Evolutionary conservation across 2,329 filamentous ascomycete species (phyloP).

Genomic region (Nemania sp.): DNA sequence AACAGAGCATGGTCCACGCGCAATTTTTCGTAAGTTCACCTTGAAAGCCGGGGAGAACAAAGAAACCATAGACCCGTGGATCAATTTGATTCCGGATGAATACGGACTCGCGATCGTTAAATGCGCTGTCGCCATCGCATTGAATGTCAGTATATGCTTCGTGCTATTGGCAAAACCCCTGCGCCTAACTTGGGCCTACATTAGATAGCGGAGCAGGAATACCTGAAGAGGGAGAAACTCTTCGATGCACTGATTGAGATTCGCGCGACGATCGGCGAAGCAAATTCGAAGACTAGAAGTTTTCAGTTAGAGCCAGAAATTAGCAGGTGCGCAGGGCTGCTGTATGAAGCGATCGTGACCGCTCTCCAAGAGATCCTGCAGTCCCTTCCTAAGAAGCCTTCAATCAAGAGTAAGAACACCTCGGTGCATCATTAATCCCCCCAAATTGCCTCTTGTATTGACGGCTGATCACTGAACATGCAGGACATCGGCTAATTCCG

Average conservation of each 20-base stretch:
- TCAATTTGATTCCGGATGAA: background rate
- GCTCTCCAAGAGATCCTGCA: background rate
- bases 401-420: background rate
- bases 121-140: constrained; percentile 2
- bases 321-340: background rate
- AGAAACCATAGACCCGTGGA: constrained; percentile 4
- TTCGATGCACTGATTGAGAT: constrained; percentile 3
- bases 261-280: constrained; percentile 1
- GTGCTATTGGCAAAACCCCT: background rate
- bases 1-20: background rate
- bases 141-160: background rate
- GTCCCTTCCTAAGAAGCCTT: background rate
- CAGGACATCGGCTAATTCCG: background rate
- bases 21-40: background rate
- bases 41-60: background rate
- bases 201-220: background rate
- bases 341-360: constrained; percentile 1
- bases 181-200: background rate
- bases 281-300: constrained; percentile 1
- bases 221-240: background rate
- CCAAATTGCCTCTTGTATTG: background rate
- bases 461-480: background rate
- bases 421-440: background rate
- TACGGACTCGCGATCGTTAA: constrained; percentile 5
- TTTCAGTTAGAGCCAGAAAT: background rate